These are phyloP conservation scores for Hibiscus trionum DNA, from an alignment of 345 rosid genomes.

Conservation along the genomic window DNA sequence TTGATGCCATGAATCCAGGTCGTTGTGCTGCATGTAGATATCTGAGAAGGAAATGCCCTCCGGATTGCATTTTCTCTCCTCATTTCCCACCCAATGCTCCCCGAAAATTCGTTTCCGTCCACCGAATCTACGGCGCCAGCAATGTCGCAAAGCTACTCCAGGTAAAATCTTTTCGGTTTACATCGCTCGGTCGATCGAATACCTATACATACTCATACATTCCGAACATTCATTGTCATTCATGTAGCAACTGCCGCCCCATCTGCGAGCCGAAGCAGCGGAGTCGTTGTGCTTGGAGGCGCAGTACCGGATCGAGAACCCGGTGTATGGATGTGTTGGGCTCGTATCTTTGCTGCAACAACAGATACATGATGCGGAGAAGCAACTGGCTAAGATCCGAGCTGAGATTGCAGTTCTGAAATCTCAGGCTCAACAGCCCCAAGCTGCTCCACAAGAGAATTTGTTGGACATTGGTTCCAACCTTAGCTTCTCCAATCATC, in stretches of 20 bases:
- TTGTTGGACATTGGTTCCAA: neutral
- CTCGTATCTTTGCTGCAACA: slow-evolving; percentile 32
- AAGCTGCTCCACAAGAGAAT: neutral
- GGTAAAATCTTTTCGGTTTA: slow-evolving; percentile 19
- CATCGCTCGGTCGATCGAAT: neutral
- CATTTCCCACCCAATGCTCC: slow-evolving; percentile 51
- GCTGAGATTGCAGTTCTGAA: slow-evolving; percentile 32
- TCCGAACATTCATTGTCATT: no score
- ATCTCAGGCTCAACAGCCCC: neutral
- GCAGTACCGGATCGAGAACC: slow-evolving; percentile 39
- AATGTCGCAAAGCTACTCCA: slow-evolving; percentile 62
- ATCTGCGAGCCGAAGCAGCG: slow-evolving; percentile 38
- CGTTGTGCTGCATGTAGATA: slow-evolving; percentile 68
- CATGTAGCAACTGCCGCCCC: slow-evolving; percentile 38
- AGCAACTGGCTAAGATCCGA: slow-evolving; percentile 34
- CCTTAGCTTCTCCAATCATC: neutral
- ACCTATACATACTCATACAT: no score
- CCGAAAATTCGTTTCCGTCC: slow-evolving; percentile 47
- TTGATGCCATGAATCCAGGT: slow-evolving; percentile 11
- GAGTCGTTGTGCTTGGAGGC: slow-evolving; percentile 53
- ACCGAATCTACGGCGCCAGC: slow-evolving; percentile 69
- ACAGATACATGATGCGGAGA: slow-evolving; percentile 37
- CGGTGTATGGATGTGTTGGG: slow-evolving; percentile 61
- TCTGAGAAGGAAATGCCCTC: slow-evolving; percentile 58
- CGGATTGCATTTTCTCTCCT: slow-evolving; percentile 61